These are phyloP conservation scores for Lophiostoma macrostomum DNA, from an alignment of 495 filamentous ascomycete genomes.

Conservation along the genomic window DNA sequence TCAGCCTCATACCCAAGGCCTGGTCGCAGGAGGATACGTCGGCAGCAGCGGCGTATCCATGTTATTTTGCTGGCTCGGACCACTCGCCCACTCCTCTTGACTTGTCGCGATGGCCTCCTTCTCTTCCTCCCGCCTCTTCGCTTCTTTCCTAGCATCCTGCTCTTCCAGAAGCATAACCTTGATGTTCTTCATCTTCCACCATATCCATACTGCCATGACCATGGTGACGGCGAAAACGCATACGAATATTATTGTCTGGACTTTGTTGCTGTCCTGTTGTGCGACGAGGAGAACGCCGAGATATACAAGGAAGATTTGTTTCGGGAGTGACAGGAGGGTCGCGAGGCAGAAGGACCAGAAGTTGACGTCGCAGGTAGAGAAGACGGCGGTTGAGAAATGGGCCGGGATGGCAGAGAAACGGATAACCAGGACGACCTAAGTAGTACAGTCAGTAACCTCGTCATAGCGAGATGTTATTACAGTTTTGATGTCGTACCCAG, in stretches of 20 bases:
- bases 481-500: slow-evolving; percentile 6
- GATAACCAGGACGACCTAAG: slow-evolving; percentile 21
- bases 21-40: too few species aligned
- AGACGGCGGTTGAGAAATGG: slow-evolving; percentile 24
- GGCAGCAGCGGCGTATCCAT: too few species aligned
- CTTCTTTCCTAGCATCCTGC: slow-evolving; percentile 8
- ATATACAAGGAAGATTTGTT: slow-evolving; percentile 29
- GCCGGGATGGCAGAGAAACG: slow-evolving; percentile 17
- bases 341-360: slow-evolving; percentile 21
- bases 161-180: slow-evolving; percentile 25
- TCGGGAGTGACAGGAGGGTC: slow-evolving; percentile 20
- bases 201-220: slow-evolving; percentile 19
- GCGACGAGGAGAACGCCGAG: slow-evolving; percentile 20
- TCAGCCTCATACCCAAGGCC: too few species aligned
- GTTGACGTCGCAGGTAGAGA: slow-evolving; percentile 26
- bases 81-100: too few species aligned
- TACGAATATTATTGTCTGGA: slow-evolving; percentile 16
- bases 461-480: not conserved
- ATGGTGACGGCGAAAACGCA: slow-evolving; percentile 15
- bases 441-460: too few species aligned
- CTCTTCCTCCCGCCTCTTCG: slow-evolving; percentile 8
- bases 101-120: too few species aligned
- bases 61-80: too few species aligned
- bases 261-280: not conserved
- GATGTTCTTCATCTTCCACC: slow-evolving; percentile 21